A percentile compares a stretch with the other conserved stretches of the same genome.
phyloP scores from a whole-genome alignment of 1,139 yeast species.

The Yamadazyma aaseri region DNA sequence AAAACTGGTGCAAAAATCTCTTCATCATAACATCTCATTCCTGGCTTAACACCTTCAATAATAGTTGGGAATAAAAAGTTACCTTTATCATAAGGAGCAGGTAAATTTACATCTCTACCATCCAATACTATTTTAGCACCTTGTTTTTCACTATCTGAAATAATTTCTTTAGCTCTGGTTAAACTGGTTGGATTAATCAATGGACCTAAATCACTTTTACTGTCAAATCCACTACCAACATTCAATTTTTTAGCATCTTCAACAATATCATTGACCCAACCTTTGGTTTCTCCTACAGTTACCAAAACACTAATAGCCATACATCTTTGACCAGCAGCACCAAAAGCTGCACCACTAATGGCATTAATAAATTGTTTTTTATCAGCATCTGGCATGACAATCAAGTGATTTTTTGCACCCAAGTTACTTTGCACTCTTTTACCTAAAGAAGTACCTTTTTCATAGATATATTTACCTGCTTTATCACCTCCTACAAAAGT shows the following conservation, averaged over 20 bases:
- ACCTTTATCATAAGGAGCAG: conserved; percentile 52
- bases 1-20: conserved; percentile 80
- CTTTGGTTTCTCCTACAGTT: conserved; percentile 68
- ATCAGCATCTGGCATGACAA: conserved; percentile 72
- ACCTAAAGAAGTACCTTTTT: conserved; percentile 66
- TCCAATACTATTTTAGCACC: conserved; percentile 62
- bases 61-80: conserved; percentile 77
- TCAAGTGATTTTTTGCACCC: conserved; percentile 78
- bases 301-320: conserved; percentile 79
- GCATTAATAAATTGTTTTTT: conserved; percentile 65
- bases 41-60: conserved; percentile 61
- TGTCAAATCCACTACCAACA: conserved; percentile 68
- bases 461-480: conserved; percentile 73
- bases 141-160: conserved; percentile 54
- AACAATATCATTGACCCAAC: conserved; percentile 63
- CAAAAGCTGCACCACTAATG: conserved; percentile 75
- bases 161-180: conserved; percentile 53
- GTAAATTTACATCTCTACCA: conserved; percentile 51
- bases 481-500: conserved; percentile 78
- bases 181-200: conserved; percentile 62
- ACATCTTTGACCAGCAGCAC: conserved; percentile 86
- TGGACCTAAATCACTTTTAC: conserved; percentile 67
- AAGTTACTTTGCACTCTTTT: conserved; percentile 77
- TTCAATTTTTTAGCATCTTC: conserved; percentile 56
- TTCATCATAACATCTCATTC: conserved; percentile 70